Conservation (phyloP, 2,329 filamentous ascomycete species). For the Exophiala xenobiotica region DNA sequence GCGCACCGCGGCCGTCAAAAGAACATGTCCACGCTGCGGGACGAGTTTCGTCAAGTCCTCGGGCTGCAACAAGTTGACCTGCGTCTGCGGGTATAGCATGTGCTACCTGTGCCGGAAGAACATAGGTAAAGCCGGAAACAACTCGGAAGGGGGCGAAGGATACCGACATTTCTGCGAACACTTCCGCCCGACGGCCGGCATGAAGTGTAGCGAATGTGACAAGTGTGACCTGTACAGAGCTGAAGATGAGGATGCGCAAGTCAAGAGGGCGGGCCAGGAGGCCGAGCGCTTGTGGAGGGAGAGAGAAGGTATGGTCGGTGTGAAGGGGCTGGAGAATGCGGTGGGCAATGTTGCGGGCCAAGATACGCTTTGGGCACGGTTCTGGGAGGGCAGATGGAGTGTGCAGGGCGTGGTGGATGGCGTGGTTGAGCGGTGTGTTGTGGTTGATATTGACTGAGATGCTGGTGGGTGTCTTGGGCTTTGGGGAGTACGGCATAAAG, state of each 20-base stretch:
- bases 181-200: constrained; percentile 78
- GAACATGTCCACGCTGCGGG: constrained; percentile 87
- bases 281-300: constrained; percentile 71
- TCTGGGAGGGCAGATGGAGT: constrained; percentile 42
- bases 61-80: constrained; percentile 96
- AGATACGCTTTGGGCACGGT: constrained; percentile 38
- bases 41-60: constrained; percentile 89
- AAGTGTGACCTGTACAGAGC: constrained; percentile 72
- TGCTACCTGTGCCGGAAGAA: constrained; percentile 87
- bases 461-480: not conserved
- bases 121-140: constrained; percentile 29
- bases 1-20: constrained; percentile 90
- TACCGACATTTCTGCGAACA: constrained; percentile 97
- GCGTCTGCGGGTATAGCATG: constrained; percentile 95
- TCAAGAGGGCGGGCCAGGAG: constrained; percentile 66
- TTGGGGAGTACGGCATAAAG: not conserved
- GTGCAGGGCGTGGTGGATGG: constrained; percentile 42
- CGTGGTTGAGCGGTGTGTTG: constrained; percentile 42
- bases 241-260: constrained; percentile 70
- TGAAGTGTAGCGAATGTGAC: constrained; percentile 73
- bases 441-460: constrained; percentile 33
- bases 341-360: constrained; percentile 27
- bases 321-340: constrained; percentile 28
- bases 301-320: constrained; percentile 52
- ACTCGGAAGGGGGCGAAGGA: constrained; percentile 55